Evolutionary conservation across 2,329 filamentous ascomycete genomes (phyloP).

Genomic region (Aspergillus luchuensis): DNA sequence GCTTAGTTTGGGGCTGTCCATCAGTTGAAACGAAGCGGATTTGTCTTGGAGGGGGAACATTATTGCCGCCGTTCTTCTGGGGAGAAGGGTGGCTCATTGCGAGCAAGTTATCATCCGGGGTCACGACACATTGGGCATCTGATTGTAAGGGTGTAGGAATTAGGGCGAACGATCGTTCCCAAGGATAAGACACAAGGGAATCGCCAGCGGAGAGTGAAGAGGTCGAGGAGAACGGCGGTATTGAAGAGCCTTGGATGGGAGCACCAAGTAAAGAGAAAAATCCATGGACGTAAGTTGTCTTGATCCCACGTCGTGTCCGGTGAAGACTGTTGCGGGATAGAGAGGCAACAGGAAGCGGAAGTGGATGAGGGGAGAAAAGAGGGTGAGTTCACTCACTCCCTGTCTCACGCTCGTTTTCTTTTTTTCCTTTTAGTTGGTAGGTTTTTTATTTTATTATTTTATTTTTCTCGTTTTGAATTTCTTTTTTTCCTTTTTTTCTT

Average conservation of each 20-base stretch:
- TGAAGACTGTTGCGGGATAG: constrained; percentile 17
- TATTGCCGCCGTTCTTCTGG: constrained; percentile 38
- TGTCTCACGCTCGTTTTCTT: too few relatives aligned
- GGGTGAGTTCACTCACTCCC: background rate
- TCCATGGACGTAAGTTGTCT: constrained; percentile 24
- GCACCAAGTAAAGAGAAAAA: constrained; percentile 20
- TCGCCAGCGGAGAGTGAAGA: constrained; percentile 14
- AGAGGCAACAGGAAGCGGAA: constrained; percentile 5
- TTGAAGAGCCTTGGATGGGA: constrained; percentile 20
- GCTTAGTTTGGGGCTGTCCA: constrained; percentile 76
- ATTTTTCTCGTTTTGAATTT: background rate
- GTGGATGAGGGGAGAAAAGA: constrained; percentile 7
- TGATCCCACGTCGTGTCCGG: constrained; percentile 19
- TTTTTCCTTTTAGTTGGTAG: background rate
- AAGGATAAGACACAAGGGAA: constrained; percentile 11
- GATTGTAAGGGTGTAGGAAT: background rate
- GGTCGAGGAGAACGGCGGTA: constrained; percentile 16
- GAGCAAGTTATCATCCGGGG: constrained; percentile 38
- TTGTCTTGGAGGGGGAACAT: constrained; percentile 39
- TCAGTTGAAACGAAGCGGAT: constrained; percentile 83
- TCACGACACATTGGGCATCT: constrained; percentile 37
- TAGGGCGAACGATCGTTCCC: constrained; percentile 17
- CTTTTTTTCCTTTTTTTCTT: background rate
- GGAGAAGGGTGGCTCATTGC: constrained; percentile 44
- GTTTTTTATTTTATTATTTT: background rate